Base-by-base conservation (phyloP, 2,329 filamentous ascomycete species). In the Calcarisporium arbuscula region DNA sequence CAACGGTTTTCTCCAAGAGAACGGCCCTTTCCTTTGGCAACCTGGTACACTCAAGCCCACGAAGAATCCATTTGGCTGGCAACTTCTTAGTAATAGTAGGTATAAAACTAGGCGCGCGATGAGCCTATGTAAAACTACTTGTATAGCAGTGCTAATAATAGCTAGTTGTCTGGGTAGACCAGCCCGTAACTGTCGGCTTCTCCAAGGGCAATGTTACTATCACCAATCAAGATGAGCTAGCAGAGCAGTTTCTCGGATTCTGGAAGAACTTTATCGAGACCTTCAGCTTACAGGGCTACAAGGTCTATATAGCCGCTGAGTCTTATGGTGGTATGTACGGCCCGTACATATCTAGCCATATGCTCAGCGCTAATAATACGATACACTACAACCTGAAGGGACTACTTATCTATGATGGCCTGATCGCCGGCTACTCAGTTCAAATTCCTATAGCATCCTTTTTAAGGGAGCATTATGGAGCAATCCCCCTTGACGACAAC, bases 181-280 rank as follows among this genome's bases (percentile, higher is more conserved):
- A 85, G 51, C 79, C 77, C 5, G 61, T 77, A 9, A 69, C 70
- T 19, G 83, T 82, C 1, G 84, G 84, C 11, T 89, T 84, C 54
- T 74, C 77, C 0, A 70, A 74, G 21, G 83, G 83, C 11, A 72
- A 60, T 1, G 66, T 76, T 4, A 82, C 72, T 0, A 81, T 81
- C 8, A 76, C 65, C 5, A 74, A 71, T 46, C 77, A 86, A 44
- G 70, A 76, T 19, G 82, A 87, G 44, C 68, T 82, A 2, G 81
- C 82, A 0, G 57, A 62, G n/a, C 74, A 89, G 45, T 87, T 90
- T 53, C 65, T 82, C 12, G 81, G 81, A 32, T 92, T 87, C 61
- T 88, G 79, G 70, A 80, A 81, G 61, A 86, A 86, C 60, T 88
- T 87, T 46, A 61, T 86, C 38, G 67, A 84, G 21, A 78, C 77